Evolutionary conservation across 1,284 basidiomycete species (phyloP).

Genomic region (Pseudozyma sp.): DNA sequence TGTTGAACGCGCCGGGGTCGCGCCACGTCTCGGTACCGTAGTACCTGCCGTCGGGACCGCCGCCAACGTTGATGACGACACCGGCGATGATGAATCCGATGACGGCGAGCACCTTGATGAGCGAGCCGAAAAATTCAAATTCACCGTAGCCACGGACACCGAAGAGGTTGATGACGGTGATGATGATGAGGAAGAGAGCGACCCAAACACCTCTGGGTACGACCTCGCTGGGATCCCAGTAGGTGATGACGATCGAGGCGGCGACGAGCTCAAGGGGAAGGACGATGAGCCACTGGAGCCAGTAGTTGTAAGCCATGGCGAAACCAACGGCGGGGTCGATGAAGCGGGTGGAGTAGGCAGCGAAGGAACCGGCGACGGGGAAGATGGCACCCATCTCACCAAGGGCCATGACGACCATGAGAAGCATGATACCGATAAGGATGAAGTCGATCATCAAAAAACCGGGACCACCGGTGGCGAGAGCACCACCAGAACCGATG

Average conservation of each 20-base stretch:
- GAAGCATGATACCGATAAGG: constrained; percentile 67
- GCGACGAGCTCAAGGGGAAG: constrained; percentile 64
- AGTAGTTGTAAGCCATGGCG: constrained; percentile 66
- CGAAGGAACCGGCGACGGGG: constrained; percentile 65
- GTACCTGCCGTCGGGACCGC: constrained; percentile 55
- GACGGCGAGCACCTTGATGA: constrained; percentile 65
- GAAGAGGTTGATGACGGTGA: constrained; percentile 63
- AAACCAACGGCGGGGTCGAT: constrained; percentile 65
- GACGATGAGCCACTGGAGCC: constrained; percentile 64
- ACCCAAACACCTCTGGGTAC: constrained; percentile 61
- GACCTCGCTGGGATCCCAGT: constrained; percentile 56
- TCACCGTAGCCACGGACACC: constrained; percentile 67
- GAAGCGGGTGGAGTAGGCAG: constrained; percentile 65
- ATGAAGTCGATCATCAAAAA: constrained; percentile 68
- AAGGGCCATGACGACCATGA: constrained; percentile 69
- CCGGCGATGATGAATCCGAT: constrained; percentile 65
- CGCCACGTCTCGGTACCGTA: constrained; percentile 61
- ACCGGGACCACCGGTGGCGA: constrained; percentile 72
- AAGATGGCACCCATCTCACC: constrained; percentile 64
- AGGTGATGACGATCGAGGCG: constrained; percentile 62
- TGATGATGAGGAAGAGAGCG: constrained; percentile 55
- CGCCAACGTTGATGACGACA: constrained; percentile 64
- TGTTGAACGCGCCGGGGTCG: constrained; percentile 63
- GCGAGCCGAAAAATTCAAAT: constrained; percentile 60
- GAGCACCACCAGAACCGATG: constrained; percentile 71